A percentile compares a stretch with the other conserved stretches of the same genome.
Evolutionary conservation across 176 grass and related monocot genomes (phyloP).

Genomic region (Bolboschoenus planiculmis): DNA sequence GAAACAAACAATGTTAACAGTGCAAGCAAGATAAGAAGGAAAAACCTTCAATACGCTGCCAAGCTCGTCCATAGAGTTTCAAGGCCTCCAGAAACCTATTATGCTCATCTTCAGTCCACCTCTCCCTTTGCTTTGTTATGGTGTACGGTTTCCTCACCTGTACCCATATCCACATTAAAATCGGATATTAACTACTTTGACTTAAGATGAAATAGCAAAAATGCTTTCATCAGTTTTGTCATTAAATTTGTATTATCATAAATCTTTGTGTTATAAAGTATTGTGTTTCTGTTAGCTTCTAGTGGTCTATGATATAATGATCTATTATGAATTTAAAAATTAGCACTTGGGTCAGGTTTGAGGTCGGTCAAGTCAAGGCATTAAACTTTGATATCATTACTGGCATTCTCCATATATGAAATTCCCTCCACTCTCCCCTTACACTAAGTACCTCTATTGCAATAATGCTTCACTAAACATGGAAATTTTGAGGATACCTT

Average conservation of each 20-base stretch:
- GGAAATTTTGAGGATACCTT: neutral
- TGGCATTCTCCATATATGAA: neutral
- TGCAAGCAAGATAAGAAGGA: slow-evolving; percentile 21
- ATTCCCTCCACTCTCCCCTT: neutral
- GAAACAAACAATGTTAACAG: neutral
- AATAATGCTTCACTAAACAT: neutral
- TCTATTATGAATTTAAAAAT: neutral
- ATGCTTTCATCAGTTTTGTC: neutral
- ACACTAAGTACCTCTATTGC: neutral
- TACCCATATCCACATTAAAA: slow-evolving; percentile 13
- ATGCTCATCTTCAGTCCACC: slow-evolving; percentile 95
- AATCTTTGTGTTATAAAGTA: neutral
- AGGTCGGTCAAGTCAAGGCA: neutral
- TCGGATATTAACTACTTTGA: neutral
- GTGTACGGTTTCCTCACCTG: slow-evolving; percentile 94
- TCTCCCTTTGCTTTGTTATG: slow-evolving; percentile 91
- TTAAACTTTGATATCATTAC: neutral
- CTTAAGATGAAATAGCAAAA: neutral
- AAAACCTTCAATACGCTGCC: slow-evolving; percentile 97
- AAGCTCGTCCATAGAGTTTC: slow-evolving; percentile 89
- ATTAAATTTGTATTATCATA: neutral
- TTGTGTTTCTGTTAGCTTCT: neutral
- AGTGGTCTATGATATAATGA: neutral
- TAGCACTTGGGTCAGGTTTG: neutral
- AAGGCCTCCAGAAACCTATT: slow-evolving; percentile 84